Percentiles rank a stretch among this genome's conserved stretches.
Evolutionary conservation across 139 green algal species (phyloP).

Genomic region (Coelastrella sp.): DNA sequence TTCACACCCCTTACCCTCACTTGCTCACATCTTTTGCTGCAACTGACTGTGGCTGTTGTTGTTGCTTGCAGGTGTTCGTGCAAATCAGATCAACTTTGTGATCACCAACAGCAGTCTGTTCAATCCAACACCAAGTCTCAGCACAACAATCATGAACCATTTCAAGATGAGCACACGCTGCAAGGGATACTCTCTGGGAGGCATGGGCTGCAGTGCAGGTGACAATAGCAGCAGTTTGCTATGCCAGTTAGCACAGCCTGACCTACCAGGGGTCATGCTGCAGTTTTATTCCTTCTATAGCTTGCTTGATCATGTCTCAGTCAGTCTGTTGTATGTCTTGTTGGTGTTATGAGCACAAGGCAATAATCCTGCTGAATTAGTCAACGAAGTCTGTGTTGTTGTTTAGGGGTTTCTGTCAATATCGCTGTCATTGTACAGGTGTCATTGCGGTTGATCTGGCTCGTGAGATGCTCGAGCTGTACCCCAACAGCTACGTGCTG

Average conservation of each 20-base stretch:
- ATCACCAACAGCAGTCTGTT: slow-evolving; percentile 96
- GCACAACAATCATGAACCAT: slow-evolving; percentile 95
- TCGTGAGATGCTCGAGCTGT: slow-evolving; percentile 63
- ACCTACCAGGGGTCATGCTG: no score
- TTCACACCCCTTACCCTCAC: background rate
- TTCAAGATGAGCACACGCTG: slow-evolving; percentile 93
- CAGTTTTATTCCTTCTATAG: background rate
- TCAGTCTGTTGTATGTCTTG: background rate
- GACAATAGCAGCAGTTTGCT: no score
- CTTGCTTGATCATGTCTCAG: no score
- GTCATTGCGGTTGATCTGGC: slow-evolving; percentile 4
- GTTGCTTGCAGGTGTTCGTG: slow-evolving; percentile 9
- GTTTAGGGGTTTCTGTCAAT: background rate
- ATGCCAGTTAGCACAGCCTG: no score
- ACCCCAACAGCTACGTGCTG: slow-evolving; percentile 79
- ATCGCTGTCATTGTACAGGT: background rate
- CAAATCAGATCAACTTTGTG: slow-evolving; percentile 59
- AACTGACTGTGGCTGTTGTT: background rate
- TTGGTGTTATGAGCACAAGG: background rate
- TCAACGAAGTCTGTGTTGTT: background rate
- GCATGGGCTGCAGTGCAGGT: slow-evolving; percentile 84
- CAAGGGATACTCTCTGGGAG: slow-evolving; percentile 94
- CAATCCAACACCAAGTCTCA: slow-evolving; percentile 95
- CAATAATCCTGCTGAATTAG: background rate
- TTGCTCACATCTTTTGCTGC: background rate